phyloP scores from a whole-genome alignment of 2,329 filamentous ascomycete genomes.

The Polytolypa hystricis region DNA sequence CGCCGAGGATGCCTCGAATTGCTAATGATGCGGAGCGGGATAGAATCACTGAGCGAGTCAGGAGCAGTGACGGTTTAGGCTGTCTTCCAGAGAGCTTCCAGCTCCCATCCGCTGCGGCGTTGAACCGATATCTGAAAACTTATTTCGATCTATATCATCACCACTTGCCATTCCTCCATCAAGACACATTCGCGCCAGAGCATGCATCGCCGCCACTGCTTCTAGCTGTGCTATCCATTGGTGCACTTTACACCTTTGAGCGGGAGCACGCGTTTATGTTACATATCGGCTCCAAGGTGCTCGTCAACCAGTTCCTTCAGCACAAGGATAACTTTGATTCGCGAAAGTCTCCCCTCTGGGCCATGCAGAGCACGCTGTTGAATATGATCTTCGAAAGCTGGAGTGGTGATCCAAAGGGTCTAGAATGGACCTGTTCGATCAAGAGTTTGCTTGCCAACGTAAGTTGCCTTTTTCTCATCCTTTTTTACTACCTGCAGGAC shows the following conservation, averaged over 20 bases:
- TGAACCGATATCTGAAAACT: slow-evolving; percentile 88
- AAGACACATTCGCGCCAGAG: slow-evolving; percentile 75
- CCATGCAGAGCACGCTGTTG: slow-evolving; percentile 90
- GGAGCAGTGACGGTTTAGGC: slow-evolving; percentile 65
- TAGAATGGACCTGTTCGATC: slow-evolving; percentile 98
- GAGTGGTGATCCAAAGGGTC: slow-evolving; percentile 93
- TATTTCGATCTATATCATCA: slow-evolving; percentile 98
- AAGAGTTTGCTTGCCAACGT: slow-evolving; percentile 89
- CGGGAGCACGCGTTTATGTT: slow-evolving; percentile 95
- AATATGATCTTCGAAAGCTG: slow-evolving; percentile 99
- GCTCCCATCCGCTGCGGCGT: slow-evolving; percentile 63
- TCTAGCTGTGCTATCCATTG: slow-evolving; percentile 85
- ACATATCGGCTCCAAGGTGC: slow-evolving; percentile 92
- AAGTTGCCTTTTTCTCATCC: slow-evolving; percentile 14
- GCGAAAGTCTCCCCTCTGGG: slow-evolving; percentile 92
- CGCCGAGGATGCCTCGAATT: slow-evolving; percentile 67
- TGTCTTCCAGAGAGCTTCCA: slow-evolving; percentile 82
- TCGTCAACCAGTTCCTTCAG: slow-evolving; percentile 93
- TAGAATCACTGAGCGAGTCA: slow-evolving; percentile 76
- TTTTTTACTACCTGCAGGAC: slow-evolving; percentile 1
- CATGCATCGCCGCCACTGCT: slow-evolving; percentile 71
- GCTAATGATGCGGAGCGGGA: slow-evolving; percentile 74
- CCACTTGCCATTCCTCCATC: slow-evolving; percentile 90
- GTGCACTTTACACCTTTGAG: slow-evolving; percentile 91
- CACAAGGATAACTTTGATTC: slow-evolving; percentile 99